phyloP scores from a whole-genome alignment of 805 yeast genomes.

The Yamadazyma sp. region DNA sequence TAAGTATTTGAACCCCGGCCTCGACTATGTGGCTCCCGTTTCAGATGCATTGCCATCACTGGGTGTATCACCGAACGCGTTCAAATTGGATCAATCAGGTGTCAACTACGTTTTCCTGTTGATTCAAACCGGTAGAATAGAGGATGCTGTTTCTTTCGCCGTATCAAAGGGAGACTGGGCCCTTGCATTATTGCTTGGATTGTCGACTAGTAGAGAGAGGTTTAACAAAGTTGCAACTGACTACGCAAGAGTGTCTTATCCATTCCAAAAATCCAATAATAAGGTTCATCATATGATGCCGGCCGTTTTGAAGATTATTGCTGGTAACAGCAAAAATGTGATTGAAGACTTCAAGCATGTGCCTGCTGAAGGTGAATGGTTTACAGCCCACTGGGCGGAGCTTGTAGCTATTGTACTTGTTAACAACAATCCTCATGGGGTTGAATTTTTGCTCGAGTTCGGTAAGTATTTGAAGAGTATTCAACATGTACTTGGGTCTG shows the following conservation, averaged over 20 bases:
- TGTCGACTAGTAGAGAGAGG: constrained; percentile 59
- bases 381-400: constrained; percentile 51
- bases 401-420: constrained; percentile 36
- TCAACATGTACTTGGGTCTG: constrained; percentile 37
- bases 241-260: constrained; percentile 49
- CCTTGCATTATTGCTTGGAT: constrained; percentile 69
- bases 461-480: constrained; percentile 44
- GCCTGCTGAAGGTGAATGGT: constrained; percentile 47
- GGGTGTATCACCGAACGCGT: constrained; percentile 38
- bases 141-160: constrained; percentile 63
- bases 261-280: constrained; percentile 40
- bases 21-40: constrained; percentile 27
- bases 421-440: constrained; percentile 31
- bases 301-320: constrained; percentile 58
- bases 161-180: constrained; percentile 71
- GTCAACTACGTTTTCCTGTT: constrained; percentile 32
- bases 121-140: constrained; percentile 62
- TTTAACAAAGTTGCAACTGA: constrained; percentile 59
- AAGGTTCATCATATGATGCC: constrained; percentile 49
- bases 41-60: constrained; percentile 15
- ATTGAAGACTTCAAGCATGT: constrained; percentile 48
- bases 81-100: constrained; percentile 40
- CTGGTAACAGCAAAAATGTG: constrained; percentile 58
- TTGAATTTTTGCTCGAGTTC: constrained; percentile 50
- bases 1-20: constrained; percentile 41